Evolutionary conservation across 169 alveolate genomes (phyloP).

Genomic region (Eimeria praecox): DNA sequence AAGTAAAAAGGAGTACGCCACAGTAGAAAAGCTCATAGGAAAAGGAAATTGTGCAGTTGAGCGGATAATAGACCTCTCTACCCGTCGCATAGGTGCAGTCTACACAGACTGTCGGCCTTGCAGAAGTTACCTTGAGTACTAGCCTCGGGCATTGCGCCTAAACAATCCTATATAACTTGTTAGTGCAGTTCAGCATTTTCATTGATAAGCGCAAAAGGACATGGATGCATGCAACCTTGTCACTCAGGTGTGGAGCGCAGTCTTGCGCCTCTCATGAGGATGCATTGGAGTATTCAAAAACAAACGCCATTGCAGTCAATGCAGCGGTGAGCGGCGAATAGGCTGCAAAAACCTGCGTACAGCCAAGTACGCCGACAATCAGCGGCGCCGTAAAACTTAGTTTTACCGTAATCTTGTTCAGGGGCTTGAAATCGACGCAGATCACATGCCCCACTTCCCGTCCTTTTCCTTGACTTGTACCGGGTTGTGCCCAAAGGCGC

Average conservation of each 20-base stretch:
- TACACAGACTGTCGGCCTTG: background rate
- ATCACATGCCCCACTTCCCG: background rate
- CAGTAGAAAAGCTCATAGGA: background rate
- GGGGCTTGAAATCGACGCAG: background rate
- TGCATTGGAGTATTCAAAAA: too few species aligned
- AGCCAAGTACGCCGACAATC: background rate
- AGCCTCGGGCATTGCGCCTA: too few species aligned
- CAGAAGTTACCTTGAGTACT: background rate
- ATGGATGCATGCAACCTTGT: too few species aligned
- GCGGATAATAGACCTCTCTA: background rate
- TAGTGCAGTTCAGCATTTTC: background rate
- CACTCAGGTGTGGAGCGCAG: background rate
- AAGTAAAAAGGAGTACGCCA: background rate
- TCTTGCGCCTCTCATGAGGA: background rate
- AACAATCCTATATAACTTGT: too few species aligned
- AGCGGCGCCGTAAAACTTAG: background rate
- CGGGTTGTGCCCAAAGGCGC: too few species aligned
- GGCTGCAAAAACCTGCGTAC: background rate
- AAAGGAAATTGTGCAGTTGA: background rate
- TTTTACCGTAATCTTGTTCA: background rate
- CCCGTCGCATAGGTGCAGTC: background rate
- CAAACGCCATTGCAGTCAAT: background rate
- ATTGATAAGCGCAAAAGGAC: background rate
- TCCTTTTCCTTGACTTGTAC: background rate
- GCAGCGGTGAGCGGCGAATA: too few species aligned